A percentile compares a stretch with the other conserved stretches of the same genome.
Evolutionary conservation across 768 basidiomycete genomes (phyloP).

Genomic region (Mycena pura): DNA sequence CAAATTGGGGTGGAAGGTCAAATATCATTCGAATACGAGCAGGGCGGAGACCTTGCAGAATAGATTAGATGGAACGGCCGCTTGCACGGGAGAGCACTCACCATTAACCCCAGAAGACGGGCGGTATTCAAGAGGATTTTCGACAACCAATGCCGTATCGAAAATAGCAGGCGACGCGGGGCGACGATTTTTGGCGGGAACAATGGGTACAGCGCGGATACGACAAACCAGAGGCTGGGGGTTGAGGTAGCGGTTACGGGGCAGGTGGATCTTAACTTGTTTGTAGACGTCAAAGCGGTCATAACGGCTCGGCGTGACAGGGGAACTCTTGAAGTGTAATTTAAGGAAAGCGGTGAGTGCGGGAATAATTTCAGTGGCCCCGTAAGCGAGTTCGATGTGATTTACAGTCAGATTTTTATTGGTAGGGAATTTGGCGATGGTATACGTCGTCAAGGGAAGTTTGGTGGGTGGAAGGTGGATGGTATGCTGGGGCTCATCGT

Average conservation of each 20-base stretch:
- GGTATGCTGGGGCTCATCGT: neutral
- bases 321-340: neutral
- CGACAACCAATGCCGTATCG: too few species aligned
- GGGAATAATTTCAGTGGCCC: neutral
- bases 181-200: neutral
- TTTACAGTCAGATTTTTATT: neutral
- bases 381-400: neutral
- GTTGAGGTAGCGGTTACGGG: constrained; percentile 5
- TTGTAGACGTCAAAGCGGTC: constrained; percentile 14
- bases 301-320: neutral
- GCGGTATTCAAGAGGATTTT: too few species aligned
- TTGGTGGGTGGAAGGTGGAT: neutral
- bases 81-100: too few species aligned
- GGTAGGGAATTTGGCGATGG: constrained; percentile 7
- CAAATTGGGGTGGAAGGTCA: too few species aligned
- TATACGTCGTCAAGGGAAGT: neutral
- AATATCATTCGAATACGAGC: too few species aligned
- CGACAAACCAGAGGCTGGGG: neutral
- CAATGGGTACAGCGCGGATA: neutral
- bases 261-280: constrained; percentile 1
- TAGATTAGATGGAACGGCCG: too few species aligned
- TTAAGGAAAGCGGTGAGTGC: constrained; percentile 12
- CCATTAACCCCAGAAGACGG: too few species aligned
- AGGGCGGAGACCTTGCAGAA: too few species aligned
- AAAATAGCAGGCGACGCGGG: too few species aligned